These are phyloP conservation scores for Podospora comata DNA, from an alignment of 495 filamentous ascomycete genomes.

Conservation along the genomic window DNA sequence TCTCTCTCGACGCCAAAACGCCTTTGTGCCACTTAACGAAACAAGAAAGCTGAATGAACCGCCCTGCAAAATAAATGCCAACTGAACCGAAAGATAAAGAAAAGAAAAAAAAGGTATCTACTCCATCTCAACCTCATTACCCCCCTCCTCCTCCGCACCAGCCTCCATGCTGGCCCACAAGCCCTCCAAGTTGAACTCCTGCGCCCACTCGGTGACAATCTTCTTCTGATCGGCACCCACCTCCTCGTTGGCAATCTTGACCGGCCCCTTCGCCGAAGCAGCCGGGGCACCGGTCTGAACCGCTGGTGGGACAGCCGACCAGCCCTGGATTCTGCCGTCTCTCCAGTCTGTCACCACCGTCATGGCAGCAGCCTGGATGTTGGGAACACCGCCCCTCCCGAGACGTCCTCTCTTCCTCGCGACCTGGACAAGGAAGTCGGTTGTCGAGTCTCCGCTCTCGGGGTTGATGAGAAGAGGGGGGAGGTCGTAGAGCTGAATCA, in stretches of 20 bases:
- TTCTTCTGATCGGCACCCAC: constrained; percentile 67
- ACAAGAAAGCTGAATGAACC: background rate
- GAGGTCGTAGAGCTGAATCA: constrained; percentile 78
- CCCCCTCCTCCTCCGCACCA: constrained; percentile 13
- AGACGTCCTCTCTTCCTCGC: constrained; percentile 87
- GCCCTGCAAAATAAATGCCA: background rate
- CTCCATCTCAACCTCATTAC: constrained; percentile 33
- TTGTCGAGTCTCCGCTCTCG: constrained; percentile 68
- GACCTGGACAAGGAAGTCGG: constrained; percentile 92
- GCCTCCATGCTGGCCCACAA: constrained; percentile 67
- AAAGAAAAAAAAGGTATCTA: constrained; percentile 18
- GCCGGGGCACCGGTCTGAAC: constrained; percentile 53
- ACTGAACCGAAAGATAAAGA: background rate
- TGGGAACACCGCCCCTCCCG: constrained; percentile 86
- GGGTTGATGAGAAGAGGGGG: constrained; percentile 64
- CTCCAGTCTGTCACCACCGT: constrained; percentile 93
- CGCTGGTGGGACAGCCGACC: constrained; percentile 65
- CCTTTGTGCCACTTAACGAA: constrained; percentile 7
- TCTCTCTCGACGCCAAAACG: constrained; percentile 24
- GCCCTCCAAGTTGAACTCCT: constrained; percentile 93
- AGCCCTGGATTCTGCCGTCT: constrained; percentile 91
- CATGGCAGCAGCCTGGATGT: constrained; percentile 81
- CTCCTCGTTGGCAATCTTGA: constrained; percentile 31
- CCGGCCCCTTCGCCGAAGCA: constrained; percentile 11
- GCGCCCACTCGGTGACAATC: constrained; percentile 90